Evolutionary conservation across 805 yeast genomes (phyloP).

Genomic region (Cyberlindnera japonica): DNA sequence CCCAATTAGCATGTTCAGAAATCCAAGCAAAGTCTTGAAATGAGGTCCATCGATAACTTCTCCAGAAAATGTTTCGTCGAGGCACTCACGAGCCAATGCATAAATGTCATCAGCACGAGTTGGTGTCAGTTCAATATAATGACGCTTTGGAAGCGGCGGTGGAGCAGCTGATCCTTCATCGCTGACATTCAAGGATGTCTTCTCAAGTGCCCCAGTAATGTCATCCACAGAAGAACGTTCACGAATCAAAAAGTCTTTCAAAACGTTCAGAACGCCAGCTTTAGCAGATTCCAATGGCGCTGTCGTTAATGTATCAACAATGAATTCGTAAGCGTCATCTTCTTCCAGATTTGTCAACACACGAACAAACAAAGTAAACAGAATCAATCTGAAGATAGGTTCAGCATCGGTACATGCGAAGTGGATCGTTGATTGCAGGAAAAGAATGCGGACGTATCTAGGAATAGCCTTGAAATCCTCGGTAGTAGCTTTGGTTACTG

Average conservation of each 20-base stretch:
- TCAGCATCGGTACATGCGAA: slow-evolving; percentile 34
- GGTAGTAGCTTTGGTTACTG: slow-evolving; percentile 26
- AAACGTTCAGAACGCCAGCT: slow-evolving; percentile 57
- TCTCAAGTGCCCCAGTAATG: slow-evolving; percentile 6
- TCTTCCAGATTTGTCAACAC: slow-evolving; percentile 59
- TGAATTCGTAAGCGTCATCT: slow-evolving; percentile 51
- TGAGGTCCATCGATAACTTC: slow-evolving; percentile 23
- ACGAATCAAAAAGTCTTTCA: slow-evolving; percentile 60
- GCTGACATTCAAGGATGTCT: slow-evolving; percentile 6
- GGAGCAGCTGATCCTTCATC: slow-evolving; percentile 9
- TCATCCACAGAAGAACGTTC: slow-evolving; percentile 18
- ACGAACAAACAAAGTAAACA: slow-evolving; percentile 61
- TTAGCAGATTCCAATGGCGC: slow-evolving; percentile 65
- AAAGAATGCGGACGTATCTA: slow-evolving; percentile 32
- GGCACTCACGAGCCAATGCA: slow-evolving; percentile 36
- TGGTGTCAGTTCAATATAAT: slow-evolving; percentile 40
- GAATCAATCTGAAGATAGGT: slow-evolving; percentile 38
- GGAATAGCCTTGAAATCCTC: slow-evolving; percentile 28
- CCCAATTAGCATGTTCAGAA: slow-evolving; percentile 49
- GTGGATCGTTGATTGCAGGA: slow-evolving; percentile 40
- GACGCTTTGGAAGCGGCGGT: slow-evolving; percentile 41
- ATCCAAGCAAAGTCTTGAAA: slow-evolving; percentile 48
- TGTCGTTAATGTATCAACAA: slow-evolving; percentile 57
- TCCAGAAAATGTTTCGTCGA: slow-evolving; percentile 29
- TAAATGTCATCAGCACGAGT: slow-evolving; percentile 42